phyloP scores from a whole-genome alignment of 148 eudicot genomes.

The Nyssa sinensis region DNA sequence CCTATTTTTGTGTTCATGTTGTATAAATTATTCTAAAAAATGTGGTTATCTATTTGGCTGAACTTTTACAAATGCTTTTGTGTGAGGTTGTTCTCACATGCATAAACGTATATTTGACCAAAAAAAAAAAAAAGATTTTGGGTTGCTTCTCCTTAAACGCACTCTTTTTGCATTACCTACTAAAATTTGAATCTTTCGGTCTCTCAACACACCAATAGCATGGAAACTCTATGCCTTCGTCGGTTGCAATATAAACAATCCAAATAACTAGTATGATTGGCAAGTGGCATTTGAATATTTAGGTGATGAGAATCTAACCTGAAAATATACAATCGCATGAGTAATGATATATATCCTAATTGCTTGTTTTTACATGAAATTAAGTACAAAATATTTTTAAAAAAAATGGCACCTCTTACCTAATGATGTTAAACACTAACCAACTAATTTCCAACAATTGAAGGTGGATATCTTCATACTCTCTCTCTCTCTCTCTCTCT shows the following conservation, averaged over 20 bases:
- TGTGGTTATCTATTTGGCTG: too few species aligned
- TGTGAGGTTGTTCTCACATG: too few species aligned
- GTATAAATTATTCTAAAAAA: too few species aligned
- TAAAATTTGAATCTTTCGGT: too few species aligned
- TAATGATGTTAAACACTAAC: conserved; percentile 46
- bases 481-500: conserved; percentile 14
- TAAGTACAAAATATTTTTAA: conserved; percentile 4
- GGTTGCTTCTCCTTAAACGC: too few species aligned
- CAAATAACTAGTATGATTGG: not conserved
- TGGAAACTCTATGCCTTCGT: not conserved
- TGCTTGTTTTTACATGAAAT: conserved; percentile 5
- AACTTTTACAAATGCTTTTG: too few species aligned
- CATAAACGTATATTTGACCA: too few species aligned
- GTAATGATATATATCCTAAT: not conserved
- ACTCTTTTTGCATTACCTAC: too few species aligned
- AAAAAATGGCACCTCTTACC: conserved; percentile 28
- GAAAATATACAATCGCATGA: not conserved
- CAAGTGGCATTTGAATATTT: not conserved
- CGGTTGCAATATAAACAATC: not conserved
- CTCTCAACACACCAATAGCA: too few species aligned
- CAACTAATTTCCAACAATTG: conserved; percentile 29
- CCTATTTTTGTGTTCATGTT: too few species aligned
- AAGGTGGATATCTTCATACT: conserved; percentile 31
- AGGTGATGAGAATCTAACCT: not conserved
- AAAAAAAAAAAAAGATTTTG: too few species aligned